Conservation (phyloP, 768 basidiomycete genomes). For the Trametes elegans region DNA sequence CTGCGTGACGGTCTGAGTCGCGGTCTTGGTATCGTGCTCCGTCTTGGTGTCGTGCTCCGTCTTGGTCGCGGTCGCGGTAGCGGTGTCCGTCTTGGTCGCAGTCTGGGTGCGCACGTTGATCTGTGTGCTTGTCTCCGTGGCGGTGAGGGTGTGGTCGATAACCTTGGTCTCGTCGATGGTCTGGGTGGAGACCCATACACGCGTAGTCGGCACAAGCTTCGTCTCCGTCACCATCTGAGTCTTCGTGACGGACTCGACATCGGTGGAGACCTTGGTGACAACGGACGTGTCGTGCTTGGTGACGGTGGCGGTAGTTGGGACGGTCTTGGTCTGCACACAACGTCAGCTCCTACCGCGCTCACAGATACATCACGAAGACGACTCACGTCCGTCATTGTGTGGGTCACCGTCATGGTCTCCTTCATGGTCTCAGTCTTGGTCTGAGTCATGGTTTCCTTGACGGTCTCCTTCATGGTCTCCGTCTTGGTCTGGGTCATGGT, state of each 20-base stretch:
- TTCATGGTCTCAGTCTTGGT: slow-evolving; percentile 24
- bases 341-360: background rate
- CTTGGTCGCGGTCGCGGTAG: slow-evolving; percentile 19
- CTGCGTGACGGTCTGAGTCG: slow-evolving; percentile 49
- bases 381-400: slow-evolving; percentile 22
- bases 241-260: slow-evolving; percentile 34
- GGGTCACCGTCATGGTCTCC: slow-evolving; percentile 3
- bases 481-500: slow-evolving; percentile 22
- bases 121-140: slow-evolving; percentile 59
- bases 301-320: slow-evolving; percentile 44
- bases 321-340: slow-evolving; percentile 36
- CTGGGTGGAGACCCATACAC: slow-evolving; percentile 66
- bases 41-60: slow-evolving; percentile 14
- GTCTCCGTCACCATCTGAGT: slow-evolving; percentile 33
- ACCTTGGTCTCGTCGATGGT: slow-evolving; percentile 51
- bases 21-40: background rate
- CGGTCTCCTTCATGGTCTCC: slow-evolving; percentile 31
- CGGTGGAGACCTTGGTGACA: slow-evolving; percentile 28
- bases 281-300: slow-evolving; percentile 43
- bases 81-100: slow-evolving; percentile 33
- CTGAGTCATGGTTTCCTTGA: slow-evolving; percentile 32
- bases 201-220: slow-evolving; percentile 58
- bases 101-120: slow-evolving; percentile 52
- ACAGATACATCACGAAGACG: too few relatives aligned
- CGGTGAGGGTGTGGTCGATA: slow-evolving; percentile 58